Base-by-base conservation (phyloP, 2,329 filamentous ascomycete species). In the Fonsecaea nubica region DNA sequence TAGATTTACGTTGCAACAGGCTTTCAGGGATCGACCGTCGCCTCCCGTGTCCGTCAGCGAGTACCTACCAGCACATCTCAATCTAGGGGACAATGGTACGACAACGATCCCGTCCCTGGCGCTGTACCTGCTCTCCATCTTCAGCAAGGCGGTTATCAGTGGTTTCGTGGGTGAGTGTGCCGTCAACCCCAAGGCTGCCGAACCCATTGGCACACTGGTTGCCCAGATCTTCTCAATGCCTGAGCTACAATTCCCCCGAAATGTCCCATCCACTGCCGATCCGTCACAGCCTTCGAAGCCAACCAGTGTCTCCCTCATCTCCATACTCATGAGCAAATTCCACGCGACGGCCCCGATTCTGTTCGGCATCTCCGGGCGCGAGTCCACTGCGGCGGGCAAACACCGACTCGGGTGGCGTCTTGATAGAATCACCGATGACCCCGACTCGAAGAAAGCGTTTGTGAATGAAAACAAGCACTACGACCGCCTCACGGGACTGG, bases 241-340 rank as follows among this genome's bases (percentile, higher is more conserved):
- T 18, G 83, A 87, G 15, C 90, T 92, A 74, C 72, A 72, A 48
- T 73, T 70, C 53, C 18, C 45, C 1, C 63, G 69, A 13, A 69
- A 65, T 7, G 36, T 60, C 2, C 30, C 59, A 32, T 35, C 63
- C n/a, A 12, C 45, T 18, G 12, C 61, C 64, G 13, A 53, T 32
- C 10, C 38, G 55, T 9, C 58, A 45, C 82, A 85, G 33, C 33
- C 35, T 62, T 91, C 45, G 1, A 88, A 55, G 58, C 57, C 58
- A 84, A 85, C 89, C 58, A 89, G 87, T 8, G 79, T 85, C 56
- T 85, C 89, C 0, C 82, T 96, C 65, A 89, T 92, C 60, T 92
- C 96, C 75, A 91, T 98, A 66, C 83, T 98, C 35, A 89, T 96
- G 74, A 90, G 93, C 62, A 97, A 98, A 77, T 91, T 92, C 74